These are phyloP conservation scores for Paramecium pentaurelia DNA, from an alignment of 73 alveolate genomes.

Conservation along the genomic window DNA sequence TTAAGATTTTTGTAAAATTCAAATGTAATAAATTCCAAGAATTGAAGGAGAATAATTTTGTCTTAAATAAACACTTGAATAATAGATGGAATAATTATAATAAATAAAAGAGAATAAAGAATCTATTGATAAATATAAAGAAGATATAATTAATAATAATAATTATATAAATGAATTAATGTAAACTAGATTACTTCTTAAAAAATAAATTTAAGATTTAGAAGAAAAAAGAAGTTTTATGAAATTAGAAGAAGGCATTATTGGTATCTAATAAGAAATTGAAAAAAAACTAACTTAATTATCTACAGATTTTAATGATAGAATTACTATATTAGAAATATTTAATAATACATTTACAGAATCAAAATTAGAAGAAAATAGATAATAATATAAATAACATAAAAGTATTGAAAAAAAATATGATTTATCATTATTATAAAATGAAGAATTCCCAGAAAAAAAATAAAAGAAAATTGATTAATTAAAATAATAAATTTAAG, in stretches of 20 bases:
- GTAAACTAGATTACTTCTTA: neutral
- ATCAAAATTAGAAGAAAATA: neutral
- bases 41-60: neutral
- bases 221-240: constrained; percentile 1
- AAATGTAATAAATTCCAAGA: neutral
- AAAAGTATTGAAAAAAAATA: neutral
- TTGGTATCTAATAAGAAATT: neutral
- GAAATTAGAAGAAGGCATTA: neutral
- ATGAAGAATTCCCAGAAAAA: neutral
- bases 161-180: neutral
- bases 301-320: neutral
- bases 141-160: neutral
- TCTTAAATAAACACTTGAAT: neutral
- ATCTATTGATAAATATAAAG: neutral
- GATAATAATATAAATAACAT: neutral
- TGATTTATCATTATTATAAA: neutral
- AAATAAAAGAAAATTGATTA: neutral
- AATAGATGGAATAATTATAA: neutral
- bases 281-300: neutral
- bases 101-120: neutral
- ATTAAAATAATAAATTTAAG: neutral
- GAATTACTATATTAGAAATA: neutral
- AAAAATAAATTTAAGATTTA: neutral
- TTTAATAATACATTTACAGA: neutral
- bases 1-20: neutral